Conservation (phyloP, 2,329 filamentous ascomycete species). For the Helminthosporium solani region DNA sequence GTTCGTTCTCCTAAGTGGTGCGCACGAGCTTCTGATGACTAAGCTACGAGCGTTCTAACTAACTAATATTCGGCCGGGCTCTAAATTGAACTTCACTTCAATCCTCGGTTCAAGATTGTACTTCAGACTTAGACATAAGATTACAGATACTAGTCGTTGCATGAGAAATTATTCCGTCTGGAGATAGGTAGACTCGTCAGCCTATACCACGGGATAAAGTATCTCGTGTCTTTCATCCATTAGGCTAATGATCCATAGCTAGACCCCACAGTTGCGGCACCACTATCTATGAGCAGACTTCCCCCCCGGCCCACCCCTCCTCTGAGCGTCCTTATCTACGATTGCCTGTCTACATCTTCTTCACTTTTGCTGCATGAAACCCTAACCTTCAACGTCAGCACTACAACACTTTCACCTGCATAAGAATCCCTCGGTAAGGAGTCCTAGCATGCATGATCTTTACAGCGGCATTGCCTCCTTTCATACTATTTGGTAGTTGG, state of each 20-base stretch:
- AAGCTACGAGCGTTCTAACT: too few species aligned
- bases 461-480: too few species aligned
- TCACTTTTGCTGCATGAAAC: too few species aligned
- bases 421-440: neutral
- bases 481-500: too few species aligned
- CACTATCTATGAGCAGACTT: neutral
- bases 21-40: neutral
- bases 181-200: neutral
- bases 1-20: too few species aligned
- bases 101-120: too few species aligned
- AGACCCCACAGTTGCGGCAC: constrained; percentile 6
- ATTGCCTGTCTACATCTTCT: too few species aligned
- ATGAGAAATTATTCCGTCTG: neutral
- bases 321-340: neutral
- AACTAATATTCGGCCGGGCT: neutral
- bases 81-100: neutral
- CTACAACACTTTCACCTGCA: neutral
- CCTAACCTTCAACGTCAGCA: neutral
- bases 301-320: neutral
- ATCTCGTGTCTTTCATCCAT: constrained; percentile 26
- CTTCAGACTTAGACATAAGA: too few species aligned
- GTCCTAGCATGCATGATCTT: neutral
- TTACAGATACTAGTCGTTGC: too few species aligned
- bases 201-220: constrained; percentile 24
- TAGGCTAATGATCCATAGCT: constrained; percentile 35